Conservation (phyloP, 2,329 filamentous ascomycete genomes). For the Albifimbria verrucaria region DNA sequence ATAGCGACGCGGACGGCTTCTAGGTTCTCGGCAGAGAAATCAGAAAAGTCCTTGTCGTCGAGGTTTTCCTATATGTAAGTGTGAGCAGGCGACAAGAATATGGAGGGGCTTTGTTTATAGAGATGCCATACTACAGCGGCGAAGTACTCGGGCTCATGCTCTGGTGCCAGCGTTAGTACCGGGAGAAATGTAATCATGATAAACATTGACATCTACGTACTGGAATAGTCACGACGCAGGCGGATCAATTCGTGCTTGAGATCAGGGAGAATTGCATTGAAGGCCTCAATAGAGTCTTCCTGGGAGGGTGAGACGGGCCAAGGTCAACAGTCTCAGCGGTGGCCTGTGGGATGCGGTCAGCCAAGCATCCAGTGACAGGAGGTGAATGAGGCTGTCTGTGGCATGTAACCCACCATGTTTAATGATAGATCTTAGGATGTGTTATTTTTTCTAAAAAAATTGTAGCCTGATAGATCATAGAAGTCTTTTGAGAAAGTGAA, state of each 20-base stretch:
- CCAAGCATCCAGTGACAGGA: neutral
- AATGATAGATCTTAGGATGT: too few species aligned
- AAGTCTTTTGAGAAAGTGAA: too few species aligned
- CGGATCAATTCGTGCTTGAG: conserved; percentile 49
- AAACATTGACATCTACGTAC: conserved; percentile 29
- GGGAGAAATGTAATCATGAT: too few species aligned
- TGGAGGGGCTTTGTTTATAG: too few species aligned
- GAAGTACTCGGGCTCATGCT: conserved; percentile 55
- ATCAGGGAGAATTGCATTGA: conserved; percentile 46
- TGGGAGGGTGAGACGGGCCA: conserved; percentile 43
- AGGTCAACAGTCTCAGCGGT: conserved; percentile 52
- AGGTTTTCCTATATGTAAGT: conserved; percentile 9
- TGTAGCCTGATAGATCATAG: too few species aligned
- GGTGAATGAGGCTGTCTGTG: too few species aligned
- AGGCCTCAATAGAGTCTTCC: conserved; percentile 48
- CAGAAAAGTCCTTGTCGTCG: conserved; percentile 80
- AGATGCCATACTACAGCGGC: conserved; percentile 36
- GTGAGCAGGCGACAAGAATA: neutral
- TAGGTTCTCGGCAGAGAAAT: conserved; percentile 75
- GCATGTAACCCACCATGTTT: too few species aligned
- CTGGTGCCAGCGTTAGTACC: conserved; percentile 22
- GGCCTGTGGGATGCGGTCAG: conserved; percentile 29
- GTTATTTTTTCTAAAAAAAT: too few species aligned
- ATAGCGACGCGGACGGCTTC: conserved; percentile 93
- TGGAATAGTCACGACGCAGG: conserved; percentile 42